Percentiles rank a stretch among this genome's conserved stretches.
Conservation (phyloP, 192 early-diverging fungal genomes). For the Oehlia diaphana region DNA sequence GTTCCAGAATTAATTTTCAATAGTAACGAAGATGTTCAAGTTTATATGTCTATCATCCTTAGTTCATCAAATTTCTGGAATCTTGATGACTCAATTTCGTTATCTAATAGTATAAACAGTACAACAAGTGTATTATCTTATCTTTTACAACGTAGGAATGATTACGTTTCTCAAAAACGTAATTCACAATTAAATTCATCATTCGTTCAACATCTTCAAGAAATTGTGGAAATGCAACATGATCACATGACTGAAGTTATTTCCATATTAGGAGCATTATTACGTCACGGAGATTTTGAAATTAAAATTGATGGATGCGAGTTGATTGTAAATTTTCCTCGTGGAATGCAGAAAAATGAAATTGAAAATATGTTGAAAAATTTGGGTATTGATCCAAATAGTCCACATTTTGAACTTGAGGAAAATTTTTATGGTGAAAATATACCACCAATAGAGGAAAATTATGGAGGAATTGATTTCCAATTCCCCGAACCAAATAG, state of each 20-base stretch:
- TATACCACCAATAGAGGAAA: not conserved
- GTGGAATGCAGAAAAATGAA: not conserved
- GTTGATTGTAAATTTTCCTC: constrained; percentile 6
- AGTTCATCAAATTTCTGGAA: not conserved
- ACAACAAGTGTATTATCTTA: not conserved
- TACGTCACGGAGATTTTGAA: not conserved
- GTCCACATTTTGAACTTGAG: constrained; percentile 5
- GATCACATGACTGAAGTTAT: constrained; percentile 13
- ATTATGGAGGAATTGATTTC: not conserved
- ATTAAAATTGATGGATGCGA: not conserved
- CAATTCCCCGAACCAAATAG: not conserved
- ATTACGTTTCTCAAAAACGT: not conserved
- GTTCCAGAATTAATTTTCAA: no score
- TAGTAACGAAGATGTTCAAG: not conserved
- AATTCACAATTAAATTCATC: not conserved
- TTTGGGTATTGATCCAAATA: not conserved
- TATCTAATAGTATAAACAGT: not conserved
- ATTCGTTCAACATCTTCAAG: constrained; percentile 1
- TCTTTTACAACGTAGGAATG: not conserved
- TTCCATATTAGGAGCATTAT: not conserved
- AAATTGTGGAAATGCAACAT: constrained; percentile 9
- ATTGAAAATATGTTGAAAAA: not conserved
- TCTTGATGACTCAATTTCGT: not conserved
- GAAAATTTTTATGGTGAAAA: not conserved
- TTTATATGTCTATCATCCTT: constrained; percentile 12